Conservation (phyloP, 495 filamentous ascomycete genomes). For the Podospora sp. region DNA sequence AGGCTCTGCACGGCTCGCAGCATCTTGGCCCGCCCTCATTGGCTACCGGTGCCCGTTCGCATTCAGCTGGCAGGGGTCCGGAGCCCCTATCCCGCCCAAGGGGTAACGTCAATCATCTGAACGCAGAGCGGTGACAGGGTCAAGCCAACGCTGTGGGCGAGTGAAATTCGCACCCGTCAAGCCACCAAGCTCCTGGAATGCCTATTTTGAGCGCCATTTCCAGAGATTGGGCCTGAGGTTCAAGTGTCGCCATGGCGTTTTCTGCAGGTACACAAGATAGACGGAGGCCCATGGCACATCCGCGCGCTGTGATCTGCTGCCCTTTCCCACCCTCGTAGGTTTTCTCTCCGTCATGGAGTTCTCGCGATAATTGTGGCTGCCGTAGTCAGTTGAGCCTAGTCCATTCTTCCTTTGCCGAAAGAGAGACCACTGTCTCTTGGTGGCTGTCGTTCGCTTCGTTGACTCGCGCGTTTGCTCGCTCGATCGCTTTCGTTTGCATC, state of each 20-base stretch:
- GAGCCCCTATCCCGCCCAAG: slow-evolving; percentile 1
- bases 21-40: slow-evolving; percentile 11
- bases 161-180: neutral
- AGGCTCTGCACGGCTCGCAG: neutral
- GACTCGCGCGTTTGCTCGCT: slow-evolving; percentile 1
- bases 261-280: neutral
- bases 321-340: neutral
- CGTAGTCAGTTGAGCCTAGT: neutral
- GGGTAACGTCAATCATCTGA: slow-evolving; percentile 12
- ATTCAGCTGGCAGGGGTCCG: slow-evolving; percentile 26
- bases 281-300: neutral
- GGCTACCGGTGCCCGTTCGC: slow-evolving; percentile 7
- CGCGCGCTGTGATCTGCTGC: slow-evolving; percentile 2
- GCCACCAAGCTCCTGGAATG: neutral
- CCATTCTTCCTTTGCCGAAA: neutral
- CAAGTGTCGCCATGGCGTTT: slow-evolving; percentile 6
- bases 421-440: slow-evolving; percentile 14
- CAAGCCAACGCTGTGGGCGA: neutral
- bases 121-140: neutral
- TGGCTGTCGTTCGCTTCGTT: slow-evolving; percentile 16
- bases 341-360: slow-evolving; percentile 8
- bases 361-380: slow-evolving; percentile 7
- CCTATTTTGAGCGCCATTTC: neutral
- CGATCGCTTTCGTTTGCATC: slow-evolving; percentile 2
- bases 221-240: neutral